Evolutionary conservation across 257 asterid species (phyloP), one percentile per base, ranked within the genome.

Genomic region (Nicotiana benthamiana): DNA sequence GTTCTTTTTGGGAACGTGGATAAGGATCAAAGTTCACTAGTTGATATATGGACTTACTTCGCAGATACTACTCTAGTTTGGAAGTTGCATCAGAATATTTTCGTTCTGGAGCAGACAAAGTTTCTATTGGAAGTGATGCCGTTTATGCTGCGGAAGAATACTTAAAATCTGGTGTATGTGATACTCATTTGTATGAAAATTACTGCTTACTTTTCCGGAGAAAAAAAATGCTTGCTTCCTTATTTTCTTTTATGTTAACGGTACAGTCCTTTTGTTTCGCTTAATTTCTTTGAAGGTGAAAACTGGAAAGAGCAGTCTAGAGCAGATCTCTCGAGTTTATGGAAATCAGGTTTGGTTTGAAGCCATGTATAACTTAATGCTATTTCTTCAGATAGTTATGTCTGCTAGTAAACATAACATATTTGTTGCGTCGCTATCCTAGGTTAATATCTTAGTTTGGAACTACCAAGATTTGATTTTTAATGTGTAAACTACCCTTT

Each of bases 51-150:
- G n/a, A 24, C 24, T 48, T 72, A 24, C 40, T 85, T 16, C 16
- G 20, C 90, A 95, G 99, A 89, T 87, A 86, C 87, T 95, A 95
- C 88, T 93, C 99, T 57, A 92, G 98, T 85, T 86, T 95, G 89
- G 98, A 95, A 85, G 99, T 95, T 85, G 98, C 99, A 84, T 90
- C 99, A 83, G 99, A 95, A 75, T 95, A 95, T 86, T 95, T 95
- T 77, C 91, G 99, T 60, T 95, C 99, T 79, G 99, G 99, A 34
- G 99, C 99, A 52, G 99, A 95, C 86, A 95, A 95, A 88, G 80
- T 95, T 75, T 95, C 99, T 46, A 93, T 95, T 79, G 99, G 99
- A 85, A 93, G 98, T 85, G 98, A 95, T 88, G 99, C 99, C 63
- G 99, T 95, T 76, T 93, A 92, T 86, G 97, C 99, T 67, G 97